Conservation (phyloP, 441 rosid species). For the Macaranga tanarius region DNA sequence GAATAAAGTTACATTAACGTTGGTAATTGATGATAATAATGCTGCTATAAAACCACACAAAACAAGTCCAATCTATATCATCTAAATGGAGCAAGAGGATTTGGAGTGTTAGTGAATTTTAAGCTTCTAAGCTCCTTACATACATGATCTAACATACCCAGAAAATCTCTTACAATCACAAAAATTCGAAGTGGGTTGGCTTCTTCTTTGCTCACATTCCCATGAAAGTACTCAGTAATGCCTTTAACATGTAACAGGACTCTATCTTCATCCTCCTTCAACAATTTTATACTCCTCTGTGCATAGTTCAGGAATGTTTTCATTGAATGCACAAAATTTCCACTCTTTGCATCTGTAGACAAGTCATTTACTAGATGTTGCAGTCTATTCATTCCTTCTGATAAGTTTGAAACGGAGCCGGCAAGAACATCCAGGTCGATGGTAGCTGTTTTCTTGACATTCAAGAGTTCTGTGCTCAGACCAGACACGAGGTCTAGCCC, state of each 20-base stretch:
- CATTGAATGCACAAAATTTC: conserved; percentile 58
- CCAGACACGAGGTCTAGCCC: conserved; percentile 91
- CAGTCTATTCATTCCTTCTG: conserved; percentile 61
- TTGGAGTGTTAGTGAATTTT: conserved; percentile 57
- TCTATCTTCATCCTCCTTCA: conserved; percentile 69
- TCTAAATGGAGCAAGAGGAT: conserved; percentile 78
- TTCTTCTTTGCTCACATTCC: conserved; percentile 81
- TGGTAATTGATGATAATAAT: neutral
- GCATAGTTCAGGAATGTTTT: conserved; percentile 52
- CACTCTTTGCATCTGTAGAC: conserved; percentile 42
- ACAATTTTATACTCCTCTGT: conserved; percentile 57
- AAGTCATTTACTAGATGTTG: conserved; percentile 47
- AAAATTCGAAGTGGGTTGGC: conserved; percentile 81
- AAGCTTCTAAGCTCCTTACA: conserved; percentile 82
- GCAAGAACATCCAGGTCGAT: conserved; percentile 85
- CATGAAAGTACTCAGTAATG: conserved; percentile 91
- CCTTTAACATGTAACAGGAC: conserved; percentile 70
- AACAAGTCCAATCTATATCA: conserved; percentile 25
- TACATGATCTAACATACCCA: conserved; percentile 91
- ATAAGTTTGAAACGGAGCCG: conserved; percentile 69
- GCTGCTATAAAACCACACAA: conserved; percentile 7
- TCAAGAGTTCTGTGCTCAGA: conserved; percentile 70
- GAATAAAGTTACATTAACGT: conserved; percentile 13
- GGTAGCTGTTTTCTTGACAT: conserved; percentile 89
- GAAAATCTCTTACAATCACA: conserved; percentile 94